A percentile compares a stretch with the other conserved stretches of the same genome.
Conservation (phyloP, 495 filamentous ascomycete genomes). For the Physcia stellaris region DNA sequence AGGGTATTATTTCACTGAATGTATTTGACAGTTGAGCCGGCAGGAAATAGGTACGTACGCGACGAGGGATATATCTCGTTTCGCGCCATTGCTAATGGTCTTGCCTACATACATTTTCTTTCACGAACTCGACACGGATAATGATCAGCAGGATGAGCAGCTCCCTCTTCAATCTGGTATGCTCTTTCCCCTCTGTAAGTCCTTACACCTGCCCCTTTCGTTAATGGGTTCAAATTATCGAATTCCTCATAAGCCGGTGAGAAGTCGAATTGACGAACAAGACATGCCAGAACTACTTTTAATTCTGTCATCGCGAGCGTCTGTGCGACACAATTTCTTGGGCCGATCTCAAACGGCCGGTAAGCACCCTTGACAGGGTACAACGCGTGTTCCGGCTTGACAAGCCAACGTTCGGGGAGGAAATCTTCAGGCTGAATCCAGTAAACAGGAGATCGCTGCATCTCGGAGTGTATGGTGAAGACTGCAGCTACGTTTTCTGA, state of each 20-base stretch:
- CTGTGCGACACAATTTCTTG: constrained; percentile 36
- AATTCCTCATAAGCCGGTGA: background rate
- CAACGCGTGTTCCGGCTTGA: constrained; percentile 6
- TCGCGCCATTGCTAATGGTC: no score
- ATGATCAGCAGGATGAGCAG: background rate
- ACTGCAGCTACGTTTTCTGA: constrained; percentile 18
- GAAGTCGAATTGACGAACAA: background rate
- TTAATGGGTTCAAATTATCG: background rate
- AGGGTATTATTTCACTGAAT: no score
- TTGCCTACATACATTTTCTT: no score
- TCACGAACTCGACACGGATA: constrained; percentile 21
- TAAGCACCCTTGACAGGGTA: constrained; percentile 21
- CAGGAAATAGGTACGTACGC: no score
- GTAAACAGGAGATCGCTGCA: constrained; percentile 16
- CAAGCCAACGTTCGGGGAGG: constrained; percentile 23
- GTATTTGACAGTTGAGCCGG: no score
- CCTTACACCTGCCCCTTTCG: background rate
- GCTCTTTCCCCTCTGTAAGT: background rate
- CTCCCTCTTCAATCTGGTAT: background rate
- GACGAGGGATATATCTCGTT: no score
- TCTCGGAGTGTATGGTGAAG: constrained; percentile 13
- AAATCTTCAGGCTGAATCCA: constrained; percentile 25
- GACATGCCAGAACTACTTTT: constrained; percentile 12
- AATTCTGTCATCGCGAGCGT: constrained; percentile 32
- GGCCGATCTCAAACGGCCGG: constrained; percentile 34